These are phyloP conservation scores for Lentinula guzmanii DNA, from an alignment of 768 basidiomycete species.

Conservation along the genomic window DNA sequence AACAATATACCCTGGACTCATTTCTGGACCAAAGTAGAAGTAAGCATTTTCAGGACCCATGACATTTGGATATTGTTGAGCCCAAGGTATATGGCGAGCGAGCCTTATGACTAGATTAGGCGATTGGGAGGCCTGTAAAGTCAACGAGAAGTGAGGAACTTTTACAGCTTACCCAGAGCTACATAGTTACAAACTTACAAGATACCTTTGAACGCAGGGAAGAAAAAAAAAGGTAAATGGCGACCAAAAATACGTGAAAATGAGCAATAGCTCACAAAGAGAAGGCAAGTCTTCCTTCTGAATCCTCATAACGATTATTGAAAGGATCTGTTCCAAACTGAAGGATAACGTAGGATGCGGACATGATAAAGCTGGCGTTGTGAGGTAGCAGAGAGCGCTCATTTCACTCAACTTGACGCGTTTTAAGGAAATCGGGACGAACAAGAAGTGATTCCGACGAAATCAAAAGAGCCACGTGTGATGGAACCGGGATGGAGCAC, in stretches of 20 bases:
- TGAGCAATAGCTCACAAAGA: slow-evolving; percentile 47
- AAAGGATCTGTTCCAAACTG: slow-evolving; percentile 65
- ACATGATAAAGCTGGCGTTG: slow-evolving; percentile 18
- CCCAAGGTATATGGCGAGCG: slow-evolving; percentile 60
- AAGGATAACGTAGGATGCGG: slow-evolving; percentile 41
- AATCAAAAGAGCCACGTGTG: background rate
- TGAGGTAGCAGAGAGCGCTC: slow-evolving; percentile 5
- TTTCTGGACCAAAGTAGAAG: slow-evolving; percentile 69
- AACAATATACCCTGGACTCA: slow-evolving; percentile 53
- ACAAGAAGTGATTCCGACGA: background rate
- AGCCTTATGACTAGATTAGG: slow-evolving; percentile 63
- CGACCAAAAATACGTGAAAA: background rate
- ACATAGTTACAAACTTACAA: background rate
- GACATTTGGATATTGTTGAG: slow-evolving; percentile 58
- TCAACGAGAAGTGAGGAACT: background rate
- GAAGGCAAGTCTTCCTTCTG: slow-evolving; percentile 59
- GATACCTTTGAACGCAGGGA: slow-evolving; percentile 7
- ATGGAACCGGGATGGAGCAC: background rate
- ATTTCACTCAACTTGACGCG: background rate
- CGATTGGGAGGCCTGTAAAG: slow-evolving; percentile 41
- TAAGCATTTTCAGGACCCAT: slow-evolving; percentile 79
- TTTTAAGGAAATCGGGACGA: background rate
- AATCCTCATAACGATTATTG: slow-evolving; percentile 55
- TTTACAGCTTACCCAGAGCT: background rate
- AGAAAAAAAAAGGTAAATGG: slow-evolving; percentile 10